phyloP scores from a whole-genome alignment of 2,329 filamentous ascomycete species.

The Aspergillus hortae region DNA sequence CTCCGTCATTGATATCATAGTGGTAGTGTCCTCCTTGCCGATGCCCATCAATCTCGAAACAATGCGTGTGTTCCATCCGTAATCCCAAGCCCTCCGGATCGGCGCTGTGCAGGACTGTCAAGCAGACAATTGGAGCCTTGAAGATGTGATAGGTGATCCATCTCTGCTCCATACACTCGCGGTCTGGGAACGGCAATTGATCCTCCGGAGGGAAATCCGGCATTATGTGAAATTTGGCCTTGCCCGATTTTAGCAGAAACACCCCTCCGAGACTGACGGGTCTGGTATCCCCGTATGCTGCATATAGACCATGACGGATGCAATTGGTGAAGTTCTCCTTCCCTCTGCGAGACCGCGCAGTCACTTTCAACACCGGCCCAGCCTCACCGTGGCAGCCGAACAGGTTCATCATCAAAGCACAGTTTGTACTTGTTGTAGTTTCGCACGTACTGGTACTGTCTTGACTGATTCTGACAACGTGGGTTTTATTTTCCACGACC shows the following conservation, averaged over 20 bases:
- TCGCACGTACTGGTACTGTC: constrained; percentile 1
- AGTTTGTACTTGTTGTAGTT: constrained; percentile 28
- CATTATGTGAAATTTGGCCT: constrained; percentile 43
- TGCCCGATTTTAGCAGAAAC: constrained; percentile 39
- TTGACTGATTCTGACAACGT: neutral
- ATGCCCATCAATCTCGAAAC: constrained; percentile 33
- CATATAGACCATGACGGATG: neutral
- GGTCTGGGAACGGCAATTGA: constrained; percentile 25
- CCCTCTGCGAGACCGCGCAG: constrained; percentile 23
- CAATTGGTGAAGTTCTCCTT: neutral
- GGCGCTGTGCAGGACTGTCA: constrained; percentile 43
- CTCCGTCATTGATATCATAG: constrained; percentile 27
- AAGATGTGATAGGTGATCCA: constrained; percentile 44
- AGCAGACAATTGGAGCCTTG: constrained; percentile 36
- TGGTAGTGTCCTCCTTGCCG: constrained; percentile 46
- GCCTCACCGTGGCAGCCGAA: constrained; percentile 35
- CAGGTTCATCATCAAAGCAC: constrained; percentile 44
- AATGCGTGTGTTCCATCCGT: constrained; percentile 49
- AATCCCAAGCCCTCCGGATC: constrained; percentile 39
- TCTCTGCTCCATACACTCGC: constrained; percentile 24
- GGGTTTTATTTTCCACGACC: neutral
- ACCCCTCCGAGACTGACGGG: constrained; percentile 41
- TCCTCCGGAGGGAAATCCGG: constrained; percentile 39
- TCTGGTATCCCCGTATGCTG: constrained; percentile 29
- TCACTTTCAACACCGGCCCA: constrained; percentile 37